Conservation (phyloP, 1,284 basidiomycete species). For the Mycena citricolor region DNA sequence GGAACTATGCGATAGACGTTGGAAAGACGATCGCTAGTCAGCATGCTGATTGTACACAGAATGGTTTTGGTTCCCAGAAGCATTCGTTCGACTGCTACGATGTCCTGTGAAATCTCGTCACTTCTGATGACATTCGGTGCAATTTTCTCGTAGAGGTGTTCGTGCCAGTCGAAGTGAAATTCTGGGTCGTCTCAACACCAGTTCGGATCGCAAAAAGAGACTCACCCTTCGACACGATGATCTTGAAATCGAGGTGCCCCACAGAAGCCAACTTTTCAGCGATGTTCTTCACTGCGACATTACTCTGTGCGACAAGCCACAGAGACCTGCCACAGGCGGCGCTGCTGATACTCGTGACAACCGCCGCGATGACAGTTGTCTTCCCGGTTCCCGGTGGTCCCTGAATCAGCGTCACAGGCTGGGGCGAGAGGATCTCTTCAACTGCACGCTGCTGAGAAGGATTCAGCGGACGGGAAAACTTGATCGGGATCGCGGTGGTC, state of each 20-base stretch:
- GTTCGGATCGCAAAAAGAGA: background rate
- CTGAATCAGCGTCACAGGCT: constrained; percentile 32
- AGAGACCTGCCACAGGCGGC: constrained; percentile 31
- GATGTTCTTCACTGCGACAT: constrained; percentile 56
- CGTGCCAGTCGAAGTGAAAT: constrained; percentile 62
- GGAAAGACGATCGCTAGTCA: constrained; percentile 41
- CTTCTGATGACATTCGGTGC: constrained; percentile 42
- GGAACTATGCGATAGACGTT: constrained; percentile 36
- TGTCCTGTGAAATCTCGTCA: constrained; percentile 33
- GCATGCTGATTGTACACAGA: constrained; percentile 59
- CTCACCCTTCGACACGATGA: constrained; percentile 45
- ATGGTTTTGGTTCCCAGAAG: constrained; percentile 46
- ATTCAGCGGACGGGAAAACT: constrained; percentile 34
- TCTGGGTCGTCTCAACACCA: constrained; percentile 34
- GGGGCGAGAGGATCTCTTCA: constrained; percentile 8
- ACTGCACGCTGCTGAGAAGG: constrained; percentile 25
- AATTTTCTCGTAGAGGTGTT: constrained; percentile 54
- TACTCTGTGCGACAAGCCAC: constrained; percentile 61
- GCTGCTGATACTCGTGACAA: constrained; percentile 35
- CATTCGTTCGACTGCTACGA: constrained; percentile 25
- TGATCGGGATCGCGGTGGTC: constrained; percentile 17
- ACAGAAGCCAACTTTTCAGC: constrained; percentile 49
- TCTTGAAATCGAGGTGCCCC: constrained; percentile 42
- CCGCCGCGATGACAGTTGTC: constrained; percentile 57
- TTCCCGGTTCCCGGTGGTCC: constrained; percentile 52